phyloP scores from a whole-genome alignment of 78 protist species.

The Tieghemostelium lacteum region DNA sequence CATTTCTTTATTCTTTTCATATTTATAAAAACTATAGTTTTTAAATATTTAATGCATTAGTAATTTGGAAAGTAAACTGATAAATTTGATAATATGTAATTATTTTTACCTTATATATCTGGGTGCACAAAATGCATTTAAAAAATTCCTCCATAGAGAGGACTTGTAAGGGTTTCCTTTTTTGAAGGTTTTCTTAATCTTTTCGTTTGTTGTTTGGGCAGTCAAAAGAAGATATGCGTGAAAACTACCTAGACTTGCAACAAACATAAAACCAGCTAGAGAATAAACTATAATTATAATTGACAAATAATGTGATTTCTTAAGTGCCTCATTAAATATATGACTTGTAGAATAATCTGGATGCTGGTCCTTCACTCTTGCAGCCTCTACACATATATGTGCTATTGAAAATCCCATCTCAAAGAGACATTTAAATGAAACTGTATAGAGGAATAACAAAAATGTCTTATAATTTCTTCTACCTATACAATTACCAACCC shows the following conservation, averaged over 20 bases:
- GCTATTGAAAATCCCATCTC: constrained; percentile 64
- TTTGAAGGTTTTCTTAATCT: constrained; percentile 31
- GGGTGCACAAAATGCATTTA: constrained; percentile 41
- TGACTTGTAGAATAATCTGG: constrained; percentile 5
- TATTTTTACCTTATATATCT: constrained; percentile 19
- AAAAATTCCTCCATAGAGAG: background rate
- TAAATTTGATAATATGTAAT: background rate
- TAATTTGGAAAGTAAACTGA: background rate
- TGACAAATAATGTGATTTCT: constrained; percentile 41
- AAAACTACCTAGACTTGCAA: constrained; percentile 65
- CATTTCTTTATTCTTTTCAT: constrained; percentile 19
- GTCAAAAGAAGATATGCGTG: constrained; percentile 45
- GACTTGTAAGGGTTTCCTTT: constrained; percentile 37
- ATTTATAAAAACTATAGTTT: background rate
- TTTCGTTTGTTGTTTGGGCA: constrained; percentile 68
- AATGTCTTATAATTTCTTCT: constrained; percentile 76
- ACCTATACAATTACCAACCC: constrained; percentile 82
- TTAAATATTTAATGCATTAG: background rate
- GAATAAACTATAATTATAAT: constrained; percentile 58
- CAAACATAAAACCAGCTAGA: constrained; percentile 56
- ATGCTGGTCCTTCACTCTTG: constrained; percentile 20
- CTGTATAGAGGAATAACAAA: constrained; percentile 59
- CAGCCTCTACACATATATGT: constrained; percentile 30
- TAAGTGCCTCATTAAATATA: constrained; percentile 30
- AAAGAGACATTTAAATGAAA: constrained; percentile 45